phyloP scores from a whole-genome alignment of 768 basidiomycete species.

The Rhodotorula paludigena region DNA sequence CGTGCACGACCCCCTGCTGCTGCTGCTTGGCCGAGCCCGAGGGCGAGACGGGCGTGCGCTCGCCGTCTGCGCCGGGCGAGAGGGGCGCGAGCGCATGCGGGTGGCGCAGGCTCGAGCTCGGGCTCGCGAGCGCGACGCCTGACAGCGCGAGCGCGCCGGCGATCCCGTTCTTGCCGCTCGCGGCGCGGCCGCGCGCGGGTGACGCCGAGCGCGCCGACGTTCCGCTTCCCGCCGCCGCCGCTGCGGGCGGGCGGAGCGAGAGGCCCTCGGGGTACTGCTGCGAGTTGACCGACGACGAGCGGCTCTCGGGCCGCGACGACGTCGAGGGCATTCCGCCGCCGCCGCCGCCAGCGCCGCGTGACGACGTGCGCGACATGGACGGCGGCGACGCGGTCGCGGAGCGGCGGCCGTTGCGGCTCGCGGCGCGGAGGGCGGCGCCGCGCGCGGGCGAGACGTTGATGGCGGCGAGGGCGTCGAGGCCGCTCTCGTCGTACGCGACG shows the following conservation, averaged over 20 bases:
- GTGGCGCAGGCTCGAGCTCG: slow-evolving; percentile 14
- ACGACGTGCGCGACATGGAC: slow-evolving; percentile 11
- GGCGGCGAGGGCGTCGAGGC: slow-evolving; percentile 34
- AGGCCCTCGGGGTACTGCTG: background rate
- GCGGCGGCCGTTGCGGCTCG: background rate
- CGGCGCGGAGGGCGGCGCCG: background rate
- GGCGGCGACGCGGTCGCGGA: slow-evolving; percentile 10
- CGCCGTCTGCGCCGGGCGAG: background rate
- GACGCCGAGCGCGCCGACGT: slow-evolving; percentile 36
- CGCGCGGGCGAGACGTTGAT: slow-evolving; percentile 9
- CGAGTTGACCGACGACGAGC: slow-evolving; percentile 15
- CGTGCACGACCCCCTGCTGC: too few relatives aligned
- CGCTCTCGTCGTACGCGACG: background rate
- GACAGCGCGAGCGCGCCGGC: slow-evolving; percentile 33
- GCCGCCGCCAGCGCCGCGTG: background rate
- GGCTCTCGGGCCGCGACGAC: background rate
- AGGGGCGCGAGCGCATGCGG: slow-evolving; percentile 11
- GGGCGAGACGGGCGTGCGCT: background rate
- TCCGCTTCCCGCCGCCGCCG: too few relatives aligned
- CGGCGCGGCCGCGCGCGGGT: slow-evolving; percentile 19
- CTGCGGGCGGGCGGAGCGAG: background rate
- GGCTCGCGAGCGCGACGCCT: slow-evolving; percentile 32
- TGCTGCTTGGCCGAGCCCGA: too few relatives aligned
- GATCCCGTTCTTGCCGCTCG: slow-evolving; percentile 18
- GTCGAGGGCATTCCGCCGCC: too few relatives aligned